These are phyloP conservation scores for Pulveroboletus sp. DNA, from an alignment of 768 basidiomycete genomes.

Conservation along the genomic window DNA sequence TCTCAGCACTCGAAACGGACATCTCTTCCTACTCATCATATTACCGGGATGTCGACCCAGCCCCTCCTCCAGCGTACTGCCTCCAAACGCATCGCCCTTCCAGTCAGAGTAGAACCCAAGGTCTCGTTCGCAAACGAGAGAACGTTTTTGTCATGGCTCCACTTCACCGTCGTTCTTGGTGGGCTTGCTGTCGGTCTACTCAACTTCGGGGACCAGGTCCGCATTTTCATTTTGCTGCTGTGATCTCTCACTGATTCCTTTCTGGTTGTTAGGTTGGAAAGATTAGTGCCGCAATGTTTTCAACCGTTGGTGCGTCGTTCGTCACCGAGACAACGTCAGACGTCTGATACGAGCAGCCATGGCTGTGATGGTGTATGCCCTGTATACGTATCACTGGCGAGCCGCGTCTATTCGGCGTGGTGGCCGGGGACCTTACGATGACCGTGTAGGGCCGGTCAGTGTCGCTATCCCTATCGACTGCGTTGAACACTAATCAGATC, in stretches of 20 bases:
- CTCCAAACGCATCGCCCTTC: conserved; percentile 91
- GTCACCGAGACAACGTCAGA: neutral
- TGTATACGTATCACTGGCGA: conserved; percentile 95
- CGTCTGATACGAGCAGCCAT: conserved; percentile 56
- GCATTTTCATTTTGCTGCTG: neutral
- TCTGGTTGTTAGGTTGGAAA: conserved; percentile 65
- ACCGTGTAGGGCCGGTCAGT: conserved; percentile 90
- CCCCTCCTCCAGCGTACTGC: conserved; percentile 95
- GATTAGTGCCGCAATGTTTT: conserved; percentile 96
- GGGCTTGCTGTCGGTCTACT: conserved; percentile 93
- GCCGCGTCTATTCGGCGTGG: conserved; percentile 88
- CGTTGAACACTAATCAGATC: conserved; percentile 8
- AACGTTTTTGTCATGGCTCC: conserved; percentile 97
- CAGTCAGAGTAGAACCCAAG: conserved; percentile 90
- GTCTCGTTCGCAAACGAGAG: conserved; percentile 94
- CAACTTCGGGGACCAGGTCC: conserved; percentile 95
- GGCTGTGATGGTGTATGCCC: conserved; percentile 94
- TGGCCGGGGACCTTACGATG: conserved; percentile 93
- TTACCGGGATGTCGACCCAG: conserved; percentile 81
- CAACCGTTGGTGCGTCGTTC: conserved; percentile 69
- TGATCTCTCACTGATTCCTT: neutral
- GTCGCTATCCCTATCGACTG: conserved; percentile 5
- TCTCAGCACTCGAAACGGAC: neutral
- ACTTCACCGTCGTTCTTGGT: conserved; percentile 96
- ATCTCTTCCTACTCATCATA: neutral